A percentile compares a stretch with the other conserved stretches of the same genome.
Evolutionary conservation across 1,284 basidiomycete genomes (phyloP).

Genomic region (Ustilago loliicola): DNA sequence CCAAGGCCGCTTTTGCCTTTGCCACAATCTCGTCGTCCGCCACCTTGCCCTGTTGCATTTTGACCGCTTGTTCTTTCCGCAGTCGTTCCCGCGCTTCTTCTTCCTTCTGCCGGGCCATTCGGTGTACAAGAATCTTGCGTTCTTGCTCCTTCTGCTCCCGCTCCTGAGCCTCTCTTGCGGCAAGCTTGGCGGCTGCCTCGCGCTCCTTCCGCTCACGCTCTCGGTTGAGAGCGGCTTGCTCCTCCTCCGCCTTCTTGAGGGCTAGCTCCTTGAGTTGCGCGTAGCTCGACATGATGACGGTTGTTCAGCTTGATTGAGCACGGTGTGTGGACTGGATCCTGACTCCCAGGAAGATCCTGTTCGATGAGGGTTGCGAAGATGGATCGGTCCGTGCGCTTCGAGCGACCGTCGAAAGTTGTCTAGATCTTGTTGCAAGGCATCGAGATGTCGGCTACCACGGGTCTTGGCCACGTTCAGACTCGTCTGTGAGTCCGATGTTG

Average conservation of each 20-base stretch:
- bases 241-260: constrained; percentile 40
- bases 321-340: neutral
- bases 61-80: constrained; percentile 33
- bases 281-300: constrained; percentile 44
- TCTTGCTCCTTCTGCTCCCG: constrained; percentile 46
- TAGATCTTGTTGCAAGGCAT: constrained; percentile 15
- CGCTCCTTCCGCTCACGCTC: constrained; percentile 42
- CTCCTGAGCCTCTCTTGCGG: constrained; percentile 43
- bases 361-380: neutral
- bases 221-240: constrained; percentile 30
- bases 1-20: neutral
- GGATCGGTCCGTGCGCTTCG: constrained; percentile 10
- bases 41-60: constrained; percentile 13
- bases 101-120: constrained; percentile 44
- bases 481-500: constrained; percentile 1
- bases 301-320: neutral
- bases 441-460: constrained; percentile 8
- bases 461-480: constrained; percentile 1
- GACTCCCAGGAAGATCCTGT: neutral
- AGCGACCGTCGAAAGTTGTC: constrained; percentile 5
- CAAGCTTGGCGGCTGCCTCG: constrained; percentile 41
- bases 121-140: constrained; percentile 43
- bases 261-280: constrained; percentile 49
- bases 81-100: constrained; percentile 40
- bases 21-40: constrained; percentile 11